phyloP scores from a whole-genome alignment of 192 early-diverging fungal species.

The Helicostylum pulchrum region DNA sequence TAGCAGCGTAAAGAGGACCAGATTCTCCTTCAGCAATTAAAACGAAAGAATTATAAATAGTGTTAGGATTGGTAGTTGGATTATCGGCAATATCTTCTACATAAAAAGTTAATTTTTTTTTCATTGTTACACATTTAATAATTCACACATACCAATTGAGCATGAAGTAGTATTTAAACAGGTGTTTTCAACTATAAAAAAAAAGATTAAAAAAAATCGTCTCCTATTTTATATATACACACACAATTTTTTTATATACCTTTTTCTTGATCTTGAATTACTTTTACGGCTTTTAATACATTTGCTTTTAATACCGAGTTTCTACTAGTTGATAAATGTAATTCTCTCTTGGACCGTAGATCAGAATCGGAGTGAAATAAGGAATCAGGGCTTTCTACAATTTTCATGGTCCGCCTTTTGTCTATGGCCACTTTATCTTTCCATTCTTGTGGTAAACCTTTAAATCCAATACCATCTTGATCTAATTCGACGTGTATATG shows the following conservation, averaged over 20 bases:
- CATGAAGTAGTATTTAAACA: no score
- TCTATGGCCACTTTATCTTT: slow-evolving; percentile 16
- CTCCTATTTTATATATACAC: not conserved
- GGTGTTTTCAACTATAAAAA: not conserved
- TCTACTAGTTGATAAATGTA: slow-evolving; percentile 7
- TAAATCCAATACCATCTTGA: slow-evolving; percentile 15
- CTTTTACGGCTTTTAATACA: slow-evolving; percentile 5
- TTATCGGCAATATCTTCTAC: slow-evolving; percentile 3
- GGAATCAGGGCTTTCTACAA: not conserved
- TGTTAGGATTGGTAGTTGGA: slow-evolving; percentile 76
- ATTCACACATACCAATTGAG: no score
- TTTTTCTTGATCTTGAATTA: not conserved
- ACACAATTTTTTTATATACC: not conserved
- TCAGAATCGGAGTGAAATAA: not conserved
- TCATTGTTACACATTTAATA: no score
- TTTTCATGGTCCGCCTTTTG: not conserved
- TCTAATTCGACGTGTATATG: slow-evolving; percentile 49
- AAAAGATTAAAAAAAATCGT: not conserved
- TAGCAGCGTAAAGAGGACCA: slow-evolving; percentile 82
- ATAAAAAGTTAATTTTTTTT: not conserved
- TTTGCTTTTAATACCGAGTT: slow-evolving; percentile 5
- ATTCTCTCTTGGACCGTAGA: not conserved
- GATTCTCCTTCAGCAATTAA: slow-evolving; percentile 95
- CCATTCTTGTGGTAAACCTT: slow-evolving; percentile 50
- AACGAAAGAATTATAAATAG: slow-evolving; percentile 74